Evolutionary conservation across 2,329 filamentous ascomycete genomes (phyloP).

Genomic region (Hypoxylon sp.): DNA sequence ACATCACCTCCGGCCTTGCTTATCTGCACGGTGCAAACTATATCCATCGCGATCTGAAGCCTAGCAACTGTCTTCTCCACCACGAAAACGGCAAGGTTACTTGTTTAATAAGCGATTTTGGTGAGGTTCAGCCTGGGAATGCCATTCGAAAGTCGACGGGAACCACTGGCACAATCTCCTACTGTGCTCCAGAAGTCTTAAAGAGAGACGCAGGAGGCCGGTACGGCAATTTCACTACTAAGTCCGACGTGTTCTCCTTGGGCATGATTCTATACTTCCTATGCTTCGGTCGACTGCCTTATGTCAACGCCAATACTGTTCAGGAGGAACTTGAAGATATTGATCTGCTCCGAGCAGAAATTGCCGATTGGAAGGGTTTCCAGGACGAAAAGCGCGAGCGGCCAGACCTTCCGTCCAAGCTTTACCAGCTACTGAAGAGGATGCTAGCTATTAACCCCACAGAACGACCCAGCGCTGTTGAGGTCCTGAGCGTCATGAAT

Average conservation of each 20-base stretch:
- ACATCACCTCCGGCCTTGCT: slow-evolving; percentile 91
- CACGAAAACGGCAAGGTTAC: slow-evolving; percentile 77
- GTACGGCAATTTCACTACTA: slow-evolving; percentile 94
- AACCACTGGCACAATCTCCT: slow-evolving; percentile 95
- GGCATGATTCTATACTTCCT: slow-evolving; percentile 99
- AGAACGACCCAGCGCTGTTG: slow-evolving; percentile 85
- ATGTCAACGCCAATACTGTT: slow-evolving; percentile 84
- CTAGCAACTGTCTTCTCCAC: slow-evolving; percentile 93
- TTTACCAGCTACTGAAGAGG: slow-evolving; percentile 87
- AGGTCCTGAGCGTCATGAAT: slow-evolving; percentile 85
- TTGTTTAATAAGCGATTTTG: slow-evolving; percentile 97
- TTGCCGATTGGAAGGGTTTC: slow-evolving; percentile 89
- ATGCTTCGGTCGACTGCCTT: slow-evolving; percentile 92
- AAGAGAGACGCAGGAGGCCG: slow-evolving; percentile 76
- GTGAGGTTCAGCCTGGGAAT: slow-evolving; percentile 91
- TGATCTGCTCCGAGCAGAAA: slow-evolving; percentile 86
- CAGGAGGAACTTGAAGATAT: slow-evolving; percentile 95
- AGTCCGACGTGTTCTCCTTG: slow-evolving; percentile 97
- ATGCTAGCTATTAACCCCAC: slow-evolving; percentile 83
- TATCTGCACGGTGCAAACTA: slow-evolving; percentile 93
- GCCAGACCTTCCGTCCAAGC: slow-evolving; percentile 85
- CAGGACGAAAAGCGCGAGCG: slow-evolving; percentile 81
- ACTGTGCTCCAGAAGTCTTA: slow-evolving; percentile 95
- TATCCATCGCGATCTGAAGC: slow-evolving; percentile 96
- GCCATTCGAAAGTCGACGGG: slow-evolving; percentile 89